Percentiles rank a stretch among this genome's conserved stretches.
Conservation (phyloP, 352 stramenopile genomes). For the Aphanomyces stellatus region DNA sequence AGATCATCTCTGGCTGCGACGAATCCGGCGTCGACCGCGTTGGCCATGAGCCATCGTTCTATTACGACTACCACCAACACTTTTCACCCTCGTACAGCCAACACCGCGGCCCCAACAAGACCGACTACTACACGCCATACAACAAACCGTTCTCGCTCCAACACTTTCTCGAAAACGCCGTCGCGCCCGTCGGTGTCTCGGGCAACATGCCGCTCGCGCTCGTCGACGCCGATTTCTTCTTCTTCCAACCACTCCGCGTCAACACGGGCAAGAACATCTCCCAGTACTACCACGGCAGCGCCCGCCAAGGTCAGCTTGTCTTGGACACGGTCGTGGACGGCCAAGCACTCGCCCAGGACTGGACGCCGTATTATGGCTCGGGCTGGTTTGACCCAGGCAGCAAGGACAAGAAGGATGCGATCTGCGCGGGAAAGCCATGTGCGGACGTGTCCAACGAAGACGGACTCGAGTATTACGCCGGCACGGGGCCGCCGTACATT, state of each 20-base stretch:
- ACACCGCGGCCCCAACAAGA: slow-evolving; percentile 30
- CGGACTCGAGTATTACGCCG: slow-evolving; percentile 34
- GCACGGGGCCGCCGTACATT: slow-evolving; percentile 48
- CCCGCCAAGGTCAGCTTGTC: slow-evolving; percentile 25
- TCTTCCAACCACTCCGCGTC: slow-evolving; percentile 1
- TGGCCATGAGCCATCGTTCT: slow-evolving; percentile 32
- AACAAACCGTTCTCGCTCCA: slow-evolving; percentile 24
- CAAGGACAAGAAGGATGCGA: slow-evolving; percentile 24
- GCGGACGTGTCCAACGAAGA: slow-evolving; percentile 29
- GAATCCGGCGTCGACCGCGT: slow-evolving; percentile 25
- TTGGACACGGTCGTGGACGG: slow-evolving; percentile 37
- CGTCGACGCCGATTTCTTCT: slow-evolving; percentile 7
- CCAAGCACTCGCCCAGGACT: slow-evolving; percentile 32
- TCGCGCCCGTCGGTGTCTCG: not conserved
- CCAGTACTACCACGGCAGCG: slow-evolving; percentile 29
- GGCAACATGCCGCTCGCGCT: not conserved
- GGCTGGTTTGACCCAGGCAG: slow-evolving; percentile 31
- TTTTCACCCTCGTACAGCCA: slow-evolving; percentile 39
- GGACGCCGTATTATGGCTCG: slow-evolving; percentile 2
- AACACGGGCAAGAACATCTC: slow-evolving; percentile 35
- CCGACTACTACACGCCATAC: slow-evolving; percentile 41
- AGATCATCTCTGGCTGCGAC: slow-evolving; percentile 40
- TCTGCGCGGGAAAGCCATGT: slow-evolving; percentile 32
- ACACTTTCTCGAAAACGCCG: not conserved
- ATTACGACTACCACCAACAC: slow-evolving; percentile 41